phyloP scores from a whole-genome alignment of 73 alveolate species.

The Paramecium octaurelia region DNA sequence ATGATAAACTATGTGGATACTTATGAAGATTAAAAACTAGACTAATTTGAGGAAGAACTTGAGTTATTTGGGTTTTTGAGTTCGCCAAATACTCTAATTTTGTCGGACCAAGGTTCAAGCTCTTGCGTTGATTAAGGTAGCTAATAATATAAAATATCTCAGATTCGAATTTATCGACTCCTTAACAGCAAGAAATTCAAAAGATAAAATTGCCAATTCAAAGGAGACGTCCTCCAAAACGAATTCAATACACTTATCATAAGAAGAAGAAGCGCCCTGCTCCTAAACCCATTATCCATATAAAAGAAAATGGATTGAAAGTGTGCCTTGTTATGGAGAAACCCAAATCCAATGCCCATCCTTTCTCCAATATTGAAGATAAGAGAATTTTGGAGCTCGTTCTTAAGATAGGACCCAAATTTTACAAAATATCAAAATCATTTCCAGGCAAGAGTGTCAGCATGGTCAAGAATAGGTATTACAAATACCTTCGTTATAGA shows the following conservation, averaged over 20 bases:
- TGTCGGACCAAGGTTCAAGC: background rate
- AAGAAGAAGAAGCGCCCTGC: constrained; percentile 58
- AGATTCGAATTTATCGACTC: background rate
- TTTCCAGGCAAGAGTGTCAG: constrained; percentile 48
- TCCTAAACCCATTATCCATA: constrained; percentile 19
- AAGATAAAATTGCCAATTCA: background rate
- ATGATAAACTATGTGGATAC: background rate
- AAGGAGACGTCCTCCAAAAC: constrained; percentile 39
- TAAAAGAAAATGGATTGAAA: constrained; percentile 15
- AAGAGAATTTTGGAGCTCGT: background rate
- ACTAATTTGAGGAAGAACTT: background rate
- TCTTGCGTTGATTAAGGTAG: background rate
- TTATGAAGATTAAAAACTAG: background rate
- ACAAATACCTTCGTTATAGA: constrained; percentile 21
- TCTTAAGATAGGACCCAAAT: constrained; percentile 24
- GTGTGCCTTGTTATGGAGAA: constrained; percentile 2
- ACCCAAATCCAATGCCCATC: constrained; percentile 45
- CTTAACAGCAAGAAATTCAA: background rate
- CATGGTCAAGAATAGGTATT: constrained; percentile 40
- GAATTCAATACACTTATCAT: constrained; percentile 14
- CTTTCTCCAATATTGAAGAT: constrained; percentile 15
- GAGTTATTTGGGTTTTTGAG: background rate
- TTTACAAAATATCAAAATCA: background rate
- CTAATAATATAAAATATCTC: background rate
- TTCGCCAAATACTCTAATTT: background rate